Base-by-base conservation (phyloP, 2,329 filamentous ascomycete genomes). In the Xylariaceae sp. region DNA sequence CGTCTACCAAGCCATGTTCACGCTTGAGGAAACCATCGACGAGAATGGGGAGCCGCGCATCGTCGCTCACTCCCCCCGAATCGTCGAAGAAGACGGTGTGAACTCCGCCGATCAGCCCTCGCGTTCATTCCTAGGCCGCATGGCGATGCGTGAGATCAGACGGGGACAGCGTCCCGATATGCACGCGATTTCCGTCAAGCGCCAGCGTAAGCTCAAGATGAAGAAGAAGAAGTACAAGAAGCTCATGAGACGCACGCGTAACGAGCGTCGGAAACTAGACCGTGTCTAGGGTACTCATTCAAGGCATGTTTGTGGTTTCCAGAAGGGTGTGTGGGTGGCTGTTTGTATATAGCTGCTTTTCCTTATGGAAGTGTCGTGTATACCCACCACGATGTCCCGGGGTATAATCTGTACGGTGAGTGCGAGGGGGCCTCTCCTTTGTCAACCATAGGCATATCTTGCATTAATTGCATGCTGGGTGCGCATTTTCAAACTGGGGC, bases 151-250 rank as follows among this genome's bases (percentile, higher is more conserved):
- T 57, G 82, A 87, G 71, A 69, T 83, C 62, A 77, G 74, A 55
- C 83, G 81, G 53, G 73, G 73, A 49, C 74, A 74, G 59, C 71
- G 60, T 64, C 70, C 69, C 48, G 66, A 70, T 54, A 92, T 96
- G 87, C 75, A 86, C 55, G 83, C 90, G 58, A 90, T 99, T 69
- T 96, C 90, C 68, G 93, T 97, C 63, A 91, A 87, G 79, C 82
- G 94, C 71, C 90, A 96, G 74, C 81, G 91, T 68, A 95, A 94
- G 77, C 76, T 97, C 67, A 96, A 91, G 84, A 99, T 99, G 92
- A 99, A 99, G 89, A 99, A 97, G 84, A 93, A 97, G 83, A 99
- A 99, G 86, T 96, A 96, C 75, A 97, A 97, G 91, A 99, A 99
- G 84, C 79, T 97, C 62, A 91, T 96, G 89, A 89, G 88, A 80